Conservation (phyloP, 352 stramenopile species). For the Phytophthora sansomeana region DNA sequence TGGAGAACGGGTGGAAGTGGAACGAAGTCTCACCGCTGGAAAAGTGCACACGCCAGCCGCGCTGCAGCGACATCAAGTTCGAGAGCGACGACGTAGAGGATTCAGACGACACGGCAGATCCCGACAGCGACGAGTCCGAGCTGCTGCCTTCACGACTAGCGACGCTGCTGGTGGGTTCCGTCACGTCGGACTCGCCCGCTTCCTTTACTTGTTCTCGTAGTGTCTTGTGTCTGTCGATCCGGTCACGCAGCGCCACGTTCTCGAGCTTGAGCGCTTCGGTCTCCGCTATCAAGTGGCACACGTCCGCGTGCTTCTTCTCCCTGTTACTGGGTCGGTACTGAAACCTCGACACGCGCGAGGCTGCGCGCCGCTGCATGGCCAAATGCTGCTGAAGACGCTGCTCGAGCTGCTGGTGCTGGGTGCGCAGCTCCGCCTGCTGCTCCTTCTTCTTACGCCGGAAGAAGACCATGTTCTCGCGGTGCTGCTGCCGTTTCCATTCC, state of each 20-base stretch:
- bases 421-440: constrained; percentile 49
- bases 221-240: constrained; percentile 36
- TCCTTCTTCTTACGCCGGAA: constrained; percentile 63
- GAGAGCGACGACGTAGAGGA: constrained; percentile 31
- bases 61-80: constrained; percentile 17
- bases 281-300: constrained; percentile 44
- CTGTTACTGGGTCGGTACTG: not conserved
- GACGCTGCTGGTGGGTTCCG: constrained; percentile 20
- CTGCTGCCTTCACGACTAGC: constrained; percentile 33
- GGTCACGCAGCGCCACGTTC: constrained; percentile 44
- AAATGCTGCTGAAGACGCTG: constrained; percentile 46
- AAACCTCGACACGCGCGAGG: constrained; percentile 24
- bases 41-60: constrained; percentile 39
- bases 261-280: constrained; percentile 46
- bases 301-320: constrained; percentile 22
- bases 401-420: constrained; percentile 47
- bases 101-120: constrained; percentile 17
- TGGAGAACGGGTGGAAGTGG: constrained; percentile 45
- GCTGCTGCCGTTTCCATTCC: constrained; percentile 57
- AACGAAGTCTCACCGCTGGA: constrained; percentile 41
- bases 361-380: constrained; percentile 39
- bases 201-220: constrained; percentile 22
- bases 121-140: constrained; percentile 29
- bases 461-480: constrained; percentile 62
- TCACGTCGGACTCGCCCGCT: constrained; percentile 7